These are phyloP conservation scores for Macrophomina pseudophaseolina DNA, from an alignment of 2,329 filamentous ascomycete species.

Conservation along the genomic window DNA sequence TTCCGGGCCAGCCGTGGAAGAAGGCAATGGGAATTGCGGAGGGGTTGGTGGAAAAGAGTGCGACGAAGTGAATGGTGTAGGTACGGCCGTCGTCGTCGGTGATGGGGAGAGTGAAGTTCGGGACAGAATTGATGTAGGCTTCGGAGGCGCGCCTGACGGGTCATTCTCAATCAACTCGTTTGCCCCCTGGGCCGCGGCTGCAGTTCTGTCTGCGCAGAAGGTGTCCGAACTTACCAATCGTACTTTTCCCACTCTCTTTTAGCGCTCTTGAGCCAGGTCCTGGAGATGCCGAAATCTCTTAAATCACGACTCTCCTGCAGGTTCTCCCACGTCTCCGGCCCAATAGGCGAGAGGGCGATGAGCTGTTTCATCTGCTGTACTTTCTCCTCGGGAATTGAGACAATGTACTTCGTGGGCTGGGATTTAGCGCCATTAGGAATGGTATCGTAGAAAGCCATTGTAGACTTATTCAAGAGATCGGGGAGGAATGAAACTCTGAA, in stretches of 20 bases:
- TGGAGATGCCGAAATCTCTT: constrained; percentile 36
- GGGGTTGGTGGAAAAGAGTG: constrained; percentile 58
- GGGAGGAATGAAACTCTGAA: no score
- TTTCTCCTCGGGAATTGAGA: constrained; percentile 40
- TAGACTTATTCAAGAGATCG: not conserved
- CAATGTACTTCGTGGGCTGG: constrained; percentile 34
- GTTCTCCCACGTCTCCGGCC: constrained; percentile 38
- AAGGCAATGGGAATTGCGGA: constrained; percentile 60
- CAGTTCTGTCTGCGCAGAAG: no score
- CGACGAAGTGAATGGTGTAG: constrained; percentile 59
- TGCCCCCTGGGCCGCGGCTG: no score
- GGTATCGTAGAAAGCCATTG: constrained; percentile 26
- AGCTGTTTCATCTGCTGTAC: constrained; percentile 44
- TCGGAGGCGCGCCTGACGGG: constrained; percentile 33
- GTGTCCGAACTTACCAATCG: constrained; percentile 37
- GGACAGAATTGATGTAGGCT: constrained; percentile 56
- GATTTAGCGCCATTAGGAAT: constrained; percentile 20
- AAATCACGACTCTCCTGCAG: constrained; percentile 34
- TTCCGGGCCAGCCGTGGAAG: constrained; percentile 63
- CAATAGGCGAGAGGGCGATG: constrained; percentile 41
- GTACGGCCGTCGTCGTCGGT: constrained; percentile 44
- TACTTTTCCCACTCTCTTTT: constrained; percentile 47
- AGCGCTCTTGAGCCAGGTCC: constrained; percentile 41
- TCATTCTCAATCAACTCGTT: no score
- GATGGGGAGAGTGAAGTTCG: constrained; percentile 57